phyloP scores from a whole-genome alignment of 208 protist species.

The Trypanosoma scelopori region DNA sequence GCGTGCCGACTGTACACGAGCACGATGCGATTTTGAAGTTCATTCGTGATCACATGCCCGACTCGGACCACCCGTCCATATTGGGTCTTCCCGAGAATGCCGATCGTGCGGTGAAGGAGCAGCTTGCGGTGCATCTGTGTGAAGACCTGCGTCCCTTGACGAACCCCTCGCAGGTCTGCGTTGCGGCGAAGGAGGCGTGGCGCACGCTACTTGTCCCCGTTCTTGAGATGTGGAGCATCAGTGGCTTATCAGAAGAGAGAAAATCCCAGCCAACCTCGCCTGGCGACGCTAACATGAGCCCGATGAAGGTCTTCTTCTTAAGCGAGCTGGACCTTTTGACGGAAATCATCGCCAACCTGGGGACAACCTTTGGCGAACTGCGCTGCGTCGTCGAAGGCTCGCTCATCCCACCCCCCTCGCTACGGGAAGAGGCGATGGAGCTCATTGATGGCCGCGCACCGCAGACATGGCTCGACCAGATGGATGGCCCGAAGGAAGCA shows the following conservation, averaged over 20 bases:
- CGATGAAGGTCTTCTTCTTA: slow-evolving; percentile 91
- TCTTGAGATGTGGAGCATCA: slow-evolving; percentile 82
- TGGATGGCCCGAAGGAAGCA: slow-evolving; percentile 78
- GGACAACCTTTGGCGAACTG: slow-evolving; percentile 64
- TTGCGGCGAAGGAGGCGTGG: slow-evolving; percentile 81
- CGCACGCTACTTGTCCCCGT: slow-evolving; percentile 74
- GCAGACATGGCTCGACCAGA: slow-evolving; percentile 78
- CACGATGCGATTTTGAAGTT: slow-evolving; percentile 54
- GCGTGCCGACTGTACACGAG: slow-evolving; percentile 49
- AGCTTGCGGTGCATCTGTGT: slow-evolving; percentile 42
- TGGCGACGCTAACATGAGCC: slow-evolving; percentile 40
- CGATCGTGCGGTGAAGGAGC: slow-evolving; percentile 89
- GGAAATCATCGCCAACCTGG: slow-evolving; percentile 62
- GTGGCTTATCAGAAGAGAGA: slow-evolving; percentile 25
- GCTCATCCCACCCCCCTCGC: slow-evolving; percentile 67
- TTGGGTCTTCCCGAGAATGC: slow-evolving; percentile 94
- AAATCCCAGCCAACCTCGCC: slow-evolving; percentile 13
- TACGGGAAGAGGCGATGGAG: slow-evolving; percentile 73
- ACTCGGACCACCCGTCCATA: slow-evolving; percentile 72
- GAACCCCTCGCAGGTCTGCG: slow-evolving; percentile 9
- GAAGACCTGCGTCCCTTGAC: slow-evolving; percentile 81
- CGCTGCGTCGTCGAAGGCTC: slow-evolving; percentile 78
- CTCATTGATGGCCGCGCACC: slow-evolving; percentile 87
- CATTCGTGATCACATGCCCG: slow-evolving; percentile 57
- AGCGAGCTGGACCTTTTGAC: slow-evolving; percentile 81